Base-by-base conservation (phyloP, 2,329 filamentous ascomycete genomes). In the Hyphodiscus sp. region DNA sequence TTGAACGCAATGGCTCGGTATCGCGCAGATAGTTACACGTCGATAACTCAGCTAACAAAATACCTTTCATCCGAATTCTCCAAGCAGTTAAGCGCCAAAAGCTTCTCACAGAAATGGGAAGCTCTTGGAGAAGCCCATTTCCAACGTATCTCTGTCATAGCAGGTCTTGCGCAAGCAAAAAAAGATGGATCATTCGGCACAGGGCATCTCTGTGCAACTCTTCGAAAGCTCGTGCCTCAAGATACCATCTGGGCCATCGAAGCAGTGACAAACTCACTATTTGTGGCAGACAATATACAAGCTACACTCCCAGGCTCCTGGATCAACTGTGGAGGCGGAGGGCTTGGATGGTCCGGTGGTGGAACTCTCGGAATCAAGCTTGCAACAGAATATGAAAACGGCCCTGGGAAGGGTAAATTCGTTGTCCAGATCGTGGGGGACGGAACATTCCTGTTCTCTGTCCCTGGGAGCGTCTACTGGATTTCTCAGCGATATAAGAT, bases 251-350 rank as follows among this genome's bases (percentile, higher is more conserved):
- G 81, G 73, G 85, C 83, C 2, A 74, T 94, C 44, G 89, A 94
- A 70, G 83, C 89, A 0, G 89, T 94, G 0, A 94, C 89, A 0
- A 82, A 87, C 54, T 83, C 84, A 0, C 69, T 69, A 0, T 78
- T 83, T 26, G 82, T 91, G 0, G 77, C 81, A 23, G 86, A 94
- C 60, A 87, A 91, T 59, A 71, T 94, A 8, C 82, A 83, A 62
- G 78, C 82, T 2, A 83, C 77, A 0, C 65, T 82, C 0, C 87
- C 88, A 0, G 86, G 87, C 0, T 83, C 81, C 0, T 91, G 85
- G 85, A 82, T 92, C 63, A 91, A 91, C 67, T 91, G 87, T 65
- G 88, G 88, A 1, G 88, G 86, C 0, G 88, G 87, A 15, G 89
- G 89, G 1, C 80, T 92, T 0, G 88, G 88, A 1, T 92, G 88